phyloP scores from a whole-genome alignment of 257 asterid genomes.

The Solanum corneliomulleri region DNA sequence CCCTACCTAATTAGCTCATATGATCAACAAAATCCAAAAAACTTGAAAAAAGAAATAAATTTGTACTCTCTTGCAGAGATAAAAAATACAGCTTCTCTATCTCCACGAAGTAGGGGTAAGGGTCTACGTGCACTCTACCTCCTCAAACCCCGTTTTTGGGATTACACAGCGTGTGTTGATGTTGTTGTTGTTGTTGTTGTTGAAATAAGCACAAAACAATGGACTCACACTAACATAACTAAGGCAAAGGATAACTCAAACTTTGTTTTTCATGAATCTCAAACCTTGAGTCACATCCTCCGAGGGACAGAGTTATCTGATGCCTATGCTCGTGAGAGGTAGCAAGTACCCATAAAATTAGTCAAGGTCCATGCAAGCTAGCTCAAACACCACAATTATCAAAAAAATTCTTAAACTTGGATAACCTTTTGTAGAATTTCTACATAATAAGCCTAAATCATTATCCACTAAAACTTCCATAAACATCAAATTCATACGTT shows the following conservation, averaged over 20 bases:
- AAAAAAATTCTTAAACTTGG: not conserved
- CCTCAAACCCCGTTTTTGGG: not conserved
- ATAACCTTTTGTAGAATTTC: not conserved
- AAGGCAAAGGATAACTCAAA: slow-evolving; percentile 41
- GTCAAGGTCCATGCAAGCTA: not conserved
- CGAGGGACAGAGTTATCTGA: not conserved
- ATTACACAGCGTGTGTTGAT: not conserved
- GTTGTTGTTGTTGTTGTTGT: too few species aligned
- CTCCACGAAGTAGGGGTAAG: too few species aligned
- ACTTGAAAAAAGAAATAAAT: not conserved
- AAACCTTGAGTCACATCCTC: not conserved
- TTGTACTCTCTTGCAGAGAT: not conserved
- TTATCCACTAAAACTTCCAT: not conserved
- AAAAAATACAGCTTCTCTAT: not conserved
- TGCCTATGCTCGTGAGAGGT: not conserved
- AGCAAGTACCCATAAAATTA: not conserved
- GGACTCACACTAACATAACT: slow-evolving; percentile 11
- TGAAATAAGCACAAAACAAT: not conserved
- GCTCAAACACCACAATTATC: not conserved
- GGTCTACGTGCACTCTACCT: not conserved
- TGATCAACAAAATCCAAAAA: not conserved
- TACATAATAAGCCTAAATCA: not conserved
- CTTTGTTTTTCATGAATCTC: slow-evolving; percentile 33
- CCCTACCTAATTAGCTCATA: not conserved
- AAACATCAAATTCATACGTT: not conserved